Evolutionary conservation across 2,329 filamentous ascomycete species (phyloP), one percentile per base, ranked within the genome.

Genomic region (Rhynchosporium agropyri): DNA sequence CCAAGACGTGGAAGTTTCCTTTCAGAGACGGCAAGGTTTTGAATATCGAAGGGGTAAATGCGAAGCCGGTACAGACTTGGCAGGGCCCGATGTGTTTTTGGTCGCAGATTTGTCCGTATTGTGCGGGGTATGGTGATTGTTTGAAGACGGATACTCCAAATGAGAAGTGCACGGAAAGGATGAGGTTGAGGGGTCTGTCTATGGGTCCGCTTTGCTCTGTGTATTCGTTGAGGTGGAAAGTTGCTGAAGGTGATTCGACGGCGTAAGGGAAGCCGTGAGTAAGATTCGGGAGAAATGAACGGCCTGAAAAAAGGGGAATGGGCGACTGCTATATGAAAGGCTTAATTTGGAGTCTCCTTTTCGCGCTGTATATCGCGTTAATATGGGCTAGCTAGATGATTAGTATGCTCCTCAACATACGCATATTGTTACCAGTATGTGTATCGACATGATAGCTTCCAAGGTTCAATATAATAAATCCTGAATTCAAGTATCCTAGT

Each of bases 1-100:
- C 71, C 0, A 64, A 65, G 45, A 63, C 31, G 7, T 72, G 69
- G 69, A 65, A 51, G 26, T 72, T 71, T 38, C 68, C 69, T 0
- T 38, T 70, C 58, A 56, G 36, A 1, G 62, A 60, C 4, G 63
- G 63, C 2, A 43, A 28, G 6, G 62, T 65, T 3, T 33, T 71
- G 50, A 70, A 65, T 61, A 59, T 60, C 6, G 61, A 65, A 15
- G 66, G 64, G 3, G 54, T 57, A 2, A 10, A 42, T 28, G 26
- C 45, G 4, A 49, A 58, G 7, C 55, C 20, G 33, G 59, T n/a
- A 15, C 63, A 20, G 28, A 63, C 31, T 0, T 70, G 69, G 69
- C 42, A 63, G 28, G 49, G 56, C 2, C 60, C 66, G 7, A 56
- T 58, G 49, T 61, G 60, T 58, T 62, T 55, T 29, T 67, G 63